These are phyloP conservation scores for Leccinum broughii DNA, from an alignment of 768 basidiomycete species.

Conservation along the genomic window DNA sequence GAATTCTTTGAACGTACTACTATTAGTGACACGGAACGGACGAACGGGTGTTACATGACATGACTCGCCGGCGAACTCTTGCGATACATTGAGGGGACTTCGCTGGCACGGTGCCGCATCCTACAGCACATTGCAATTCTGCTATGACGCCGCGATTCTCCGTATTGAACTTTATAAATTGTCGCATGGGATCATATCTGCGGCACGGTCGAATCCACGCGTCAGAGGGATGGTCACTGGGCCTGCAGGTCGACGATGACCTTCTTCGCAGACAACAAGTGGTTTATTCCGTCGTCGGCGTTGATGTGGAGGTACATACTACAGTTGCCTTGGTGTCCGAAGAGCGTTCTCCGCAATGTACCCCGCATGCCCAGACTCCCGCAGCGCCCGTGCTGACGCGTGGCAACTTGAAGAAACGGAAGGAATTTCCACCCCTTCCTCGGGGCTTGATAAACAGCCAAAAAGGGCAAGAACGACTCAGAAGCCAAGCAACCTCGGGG, in stretches of 20 bases:
- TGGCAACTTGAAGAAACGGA: slow-evolving; percentile 49
- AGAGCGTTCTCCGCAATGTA: too few species aligned
- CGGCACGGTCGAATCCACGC: not conserved
- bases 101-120: not conserved
- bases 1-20: not conserved
- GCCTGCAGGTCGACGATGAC: too few species aligned
- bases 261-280: too few species aligned
- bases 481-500: too few species aligned
- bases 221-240: not conserved
- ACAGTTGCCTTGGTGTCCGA: too few species aligned
- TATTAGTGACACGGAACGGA: not conserved
- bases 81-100: not conserved
- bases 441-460: slow-evolving; percentile 41
- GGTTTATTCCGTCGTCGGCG: too few species aligned
- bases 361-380: too few species aligned
- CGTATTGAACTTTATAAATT: not conserved
- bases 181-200: not conserved
- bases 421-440: slow-evolving; percentile 48
- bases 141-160: not conserved
- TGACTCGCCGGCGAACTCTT: not conserved
- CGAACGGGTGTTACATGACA: not conserved
- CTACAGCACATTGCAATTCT: not conserved
- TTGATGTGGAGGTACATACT: too few species aligned
- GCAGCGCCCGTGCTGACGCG: too few species aligned
- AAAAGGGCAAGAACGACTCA: too few species aligned